phyloP scores from a whole-genome alignment of 768 basidiomycete genomes.

The Phaffia australis region DNA sequence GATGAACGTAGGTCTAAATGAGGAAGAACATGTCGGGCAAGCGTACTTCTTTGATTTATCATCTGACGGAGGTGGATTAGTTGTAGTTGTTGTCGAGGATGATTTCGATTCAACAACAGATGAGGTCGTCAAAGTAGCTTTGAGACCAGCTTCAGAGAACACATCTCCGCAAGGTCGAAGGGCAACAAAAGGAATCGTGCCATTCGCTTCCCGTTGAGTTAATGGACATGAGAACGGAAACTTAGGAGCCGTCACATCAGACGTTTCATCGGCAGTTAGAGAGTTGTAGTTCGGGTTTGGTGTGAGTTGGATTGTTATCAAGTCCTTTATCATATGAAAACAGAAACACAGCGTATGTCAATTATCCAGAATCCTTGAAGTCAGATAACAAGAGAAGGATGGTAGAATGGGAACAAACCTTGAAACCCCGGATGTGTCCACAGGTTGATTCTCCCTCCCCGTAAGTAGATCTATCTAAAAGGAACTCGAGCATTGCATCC shows the following conservation, averaged over 20 bases:
- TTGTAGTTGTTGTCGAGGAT: slow-evolving; percentile 18
- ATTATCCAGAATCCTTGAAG: not conserved
- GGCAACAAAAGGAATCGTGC: slow-evolving; percentile 76
- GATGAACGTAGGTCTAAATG: slow-evolving; percentile 6
- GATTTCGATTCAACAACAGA: slow-evolving; percentile 1
- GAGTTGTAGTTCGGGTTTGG: slow-evolving; percentile 51
- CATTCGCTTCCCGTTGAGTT: slow-evolving; percentile 90
- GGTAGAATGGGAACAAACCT: slow-evolving; percentile 48
- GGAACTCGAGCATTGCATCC: slow-evolving; percentile 80
- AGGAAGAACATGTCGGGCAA: slow-evolving; percentile 28
- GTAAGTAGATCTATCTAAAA: slow-evolving; percentile 69
- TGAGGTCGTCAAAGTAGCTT: slow-evolving; percentile 34
- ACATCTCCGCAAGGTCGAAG: slow-evolving; percentile 78
- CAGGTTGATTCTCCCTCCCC: slow-evolving; percentile 89
- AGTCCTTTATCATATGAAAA: slow-evolving; percentile 51
- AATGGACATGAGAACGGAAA: slow-evolving; percentile 82
- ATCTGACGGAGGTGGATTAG: slow-evolving; percentile 25
- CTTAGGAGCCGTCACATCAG: slow-evolving; percentile 42
- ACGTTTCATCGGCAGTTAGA: slow-evolving; percentile 34
- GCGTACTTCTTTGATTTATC: slow-evolving; percentile 31
- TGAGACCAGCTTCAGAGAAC: slow-evolving; percentile 73
- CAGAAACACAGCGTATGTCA: not conserved
- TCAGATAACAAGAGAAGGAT: not conserved
- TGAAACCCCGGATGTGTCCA: slow-evolving; percentile 77
- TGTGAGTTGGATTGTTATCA: slow-evolving; percentile 71